Conservation (phyloP, 805 yeast genomes). For the Candida montana region DNA sequence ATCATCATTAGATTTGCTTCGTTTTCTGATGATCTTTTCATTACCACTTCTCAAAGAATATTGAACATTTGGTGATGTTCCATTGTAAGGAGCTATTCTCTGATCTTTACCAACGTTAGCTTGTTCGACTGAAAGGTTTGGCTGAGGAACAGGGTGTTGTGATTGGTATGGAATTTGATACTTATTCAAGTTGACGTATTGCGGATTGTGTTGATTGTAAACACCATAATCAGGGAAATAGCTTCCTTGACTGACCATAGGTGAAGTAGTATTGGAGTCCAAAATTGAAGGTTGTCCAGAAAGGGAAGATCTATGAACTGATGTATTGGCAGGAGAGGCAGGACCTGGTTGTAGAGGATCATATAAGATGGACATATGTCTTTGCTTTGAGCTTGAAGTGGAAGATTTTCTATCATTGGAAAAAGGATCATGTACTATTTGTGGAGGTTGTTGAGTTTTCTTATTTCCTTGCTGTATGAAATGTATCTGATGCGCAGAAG, state of each 20-base stretch:
- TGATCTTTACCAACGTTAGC: slow-evolving; percentile 9
- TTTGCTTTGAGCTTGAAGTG: slow-evolving; percentile 15
- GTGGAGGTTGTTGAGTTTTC: slow-evolving; percentile 4
- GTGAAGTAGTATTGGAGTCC: slow-evolving; percentile 9
- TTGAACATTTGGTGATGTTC: slow-evolving; percentile 15
- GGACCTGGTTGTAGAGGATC: slow-evolving; percentile 24
- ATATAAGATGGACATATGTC: slow-evolving; percentile 23
- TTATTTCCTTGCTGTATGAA: slow-evolving; percentile 4
- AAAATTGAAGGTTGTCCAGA: slow-evolving; percentile 13
- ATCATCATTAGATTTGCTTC: slow-evolving; percentile 21
- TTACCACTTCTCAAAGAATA: slow-evolving; percentile 4
- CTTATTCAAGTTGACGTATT: not conserved
- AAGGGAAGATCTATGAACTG: slow-evolving; percentile 14
- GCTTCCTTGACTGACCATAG: slow-evolving; percentile 5
- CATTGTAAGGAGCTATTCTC: slow-evolving; percentile 23
- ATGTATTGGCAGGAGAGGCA: slow-evolving; percentile 14
- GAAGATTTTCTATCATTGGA: slow-evolving; percentile 19
- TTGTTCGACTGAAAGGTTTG: not conserved
- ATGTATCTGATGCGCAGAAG: slow-evolving; percentile 3
- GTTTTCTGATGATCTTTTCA: slow-evolving; percentile 16
- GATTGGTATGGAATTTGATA: slow-evolving; percentile 9
- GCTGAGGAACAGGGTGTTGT: slow-evolving; percentile 6
- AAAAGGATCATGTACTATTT: slow-evolving; percentile 23
- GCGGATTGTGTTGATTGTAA: slow-evolving; percentile 4
- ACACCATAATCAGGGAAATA: slow-evolving; percentile 20